Percentiles rank a stretch among this genome's conserved stretches.
These are phyloP conservation scores for Neurospora sp. DNA, from an alignment of 2,329 filamentous ascomycete species.

Conservation along the genomic window DNA sequence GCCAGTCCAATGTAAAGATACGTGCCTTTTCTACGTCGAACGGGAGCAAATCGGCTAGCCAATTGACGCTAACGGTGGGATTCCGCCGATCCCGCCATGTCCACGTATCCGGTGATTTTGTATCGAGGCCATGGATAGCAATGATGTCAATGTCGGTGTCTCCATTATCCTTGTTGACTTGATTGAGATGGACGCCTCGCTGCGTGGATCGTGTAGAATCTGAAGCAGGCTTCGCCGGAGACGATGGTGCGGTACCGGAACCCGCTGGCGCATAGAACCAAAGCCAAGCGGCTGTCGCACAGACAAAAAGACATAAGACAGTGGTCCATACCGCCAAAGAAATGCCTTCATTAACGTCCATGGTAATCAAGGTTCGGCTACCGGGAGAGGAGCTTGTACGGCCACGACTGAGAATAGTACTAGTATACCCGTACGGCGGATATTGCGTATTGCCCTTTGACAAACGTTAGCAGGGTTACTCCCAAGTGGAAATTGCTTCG, in stretches of 20 bases:
- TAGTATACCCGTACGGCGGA: no score
- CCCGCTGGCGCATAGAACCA: background rate
- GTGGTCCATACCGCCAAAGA: slow-evolving; percentile 1
- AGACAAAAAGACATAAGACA: slow-evolving; percentile 1
- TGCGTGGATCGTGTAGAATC: background rate
- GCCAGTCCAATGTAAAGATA: slow-evolving; percentile 23
- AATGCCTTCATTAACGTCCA: background rate
- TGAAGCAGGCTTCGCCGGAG: background rate
- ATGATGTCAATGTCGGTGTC: slow-evolving; percentile 14
- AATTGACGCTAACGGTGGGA: slow-evolving; percentile 15
- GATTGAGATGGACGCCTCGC: slow-evolving; percentile 2
- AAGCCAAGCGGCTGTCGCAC: slow-evolving; percentile 1
- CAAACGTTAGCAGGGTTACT: no score
- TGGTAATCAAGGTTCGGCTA: slow-evolving; percentile 2
- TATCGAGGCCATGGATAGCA: slow-evolving; percentile 21
- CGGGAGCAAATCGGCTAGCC: slow-evolving; percentile 21
- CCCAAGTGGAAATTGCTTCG: no score
- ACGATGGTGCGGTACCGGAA: background rate
- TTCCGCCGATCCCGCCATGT: slow-evolving; percentile 8
- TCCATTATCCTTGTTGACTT: slow-evolving; percentile 5
- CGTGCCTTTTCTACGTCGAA: slow-evolving; percentile 6
- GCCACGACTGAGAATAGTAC: no score
- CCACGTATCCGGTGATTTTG: slow-evolving; percentile 22
- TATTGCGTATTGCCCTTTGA: no score
- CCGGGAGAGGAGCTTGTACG: no score